These are phyloP conservation scores for Penicillium maclennaniae DNA, from an alignment of 495 filamentous ascomycete species.

Conservation along the genomic window DNA sequence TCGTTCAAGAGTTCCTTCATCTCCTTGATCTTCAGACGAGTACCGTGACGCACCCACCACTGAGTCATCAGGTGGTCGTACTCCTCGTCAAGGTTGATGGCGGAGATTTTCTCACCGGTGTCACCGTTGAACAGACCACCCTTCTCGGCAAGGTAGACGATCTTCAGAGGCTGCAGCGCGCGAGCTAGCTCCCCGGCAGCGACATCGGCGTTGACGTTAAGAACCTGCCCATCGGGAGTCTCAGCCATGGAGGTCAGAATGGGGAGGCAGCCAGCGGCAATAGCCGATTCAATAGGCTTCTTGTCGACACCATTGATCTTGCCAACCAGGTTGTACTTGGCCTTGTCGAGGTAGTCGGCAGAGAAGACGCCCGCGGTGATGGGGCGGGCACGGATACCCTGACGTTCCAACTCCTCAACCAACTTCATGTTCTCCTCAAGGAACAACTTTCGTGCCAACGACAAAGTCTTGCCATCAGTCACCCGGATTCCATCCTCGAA, in stretches of 20 bases:
- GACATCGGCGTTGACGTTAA: slow-evolving; percentile 98
- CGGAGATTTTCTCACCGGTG: slow-evolving; percentile 91
- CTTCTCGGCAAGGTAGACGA: slow-evolving; percentile 97
- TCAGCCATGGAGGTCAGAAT: slow-evolving; percentile 98
- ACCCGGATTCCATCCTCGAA: slow-evolving; percentile 96
- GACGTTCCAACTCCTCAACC: slow-evolving; percentile 83
- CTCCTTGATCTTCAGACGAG: slow-evolving; percentile 96
- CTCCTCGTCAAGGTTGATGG: slow-evolving; percentile 97
- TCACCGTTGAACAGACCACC: slow-evolving; percentile 93
- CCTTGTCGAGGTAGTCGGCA: slow-evolving; percentile 91
- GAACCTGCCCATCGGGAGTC: slow-evolving; percentile 84
- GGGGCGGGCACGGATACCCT: slow-evolving; percentile 87
- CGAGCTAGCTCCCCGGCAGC: slow-evolving; percentile 91
- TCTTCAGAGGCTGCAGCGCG: slow-evolving; percentile 89
- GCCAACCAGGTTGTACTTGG: slow-evolving; percentile 91
- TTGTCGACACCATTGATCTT: slow-evolving; percentile 95
- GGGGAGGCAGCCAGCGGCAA: slow-evolving; percentile 86
- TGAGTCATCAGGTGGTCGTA: slow-evolving; percentile 93
- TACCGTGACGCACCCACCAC: slow-evolving; percentile 94
- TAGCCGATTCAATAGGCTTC: slow-evolving; percentile 84
- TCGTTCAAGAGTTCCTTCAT: slow-evolving; percentile 89
- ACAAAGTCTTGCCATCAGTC: slow-evolving; percentile 93
- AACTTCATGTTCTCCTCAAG: slow-evolving; percentile 95
- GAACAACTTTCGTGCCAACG: slow-evolving; percentile 86
- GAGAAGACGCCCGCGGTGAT: slow-evolving; percentile 92